A percentile compares a stretch with the other conserved stretches of the same genome.
Evolutionary conservation across 495 filamentous ascomycete species (phyloP).

Genomic region (Evernia prunastri): DNA sequence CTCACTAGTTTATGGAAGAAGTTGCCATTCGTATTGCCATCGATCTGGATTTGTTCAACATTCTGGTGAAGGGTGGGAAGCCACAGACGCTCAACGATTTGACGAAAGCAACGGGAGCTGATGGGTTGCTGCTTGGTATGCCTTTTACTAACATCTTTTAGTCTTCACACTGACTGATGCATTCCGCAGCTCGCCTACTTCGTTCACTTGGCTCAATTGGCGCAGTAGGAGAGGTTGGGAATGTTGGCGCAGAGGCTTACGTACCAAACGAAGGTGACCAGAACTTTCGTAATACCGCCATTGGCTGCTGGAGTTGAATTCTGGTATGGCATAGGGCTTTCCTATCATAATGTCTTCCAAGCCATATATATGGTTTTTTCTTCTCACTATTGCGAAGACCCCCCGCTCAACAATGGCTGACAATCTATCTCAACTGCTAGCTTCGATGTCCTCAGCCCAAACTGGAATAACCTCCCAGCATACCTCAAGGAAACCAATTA

Average conservation of each 20-base stretch:
- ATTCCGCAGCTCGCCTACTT: background rate
- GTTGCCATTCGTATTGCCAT: conserved; percentile 26
- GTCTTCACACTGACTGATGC: background rate
- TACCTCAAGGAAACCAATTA: conserved; percentile 40
- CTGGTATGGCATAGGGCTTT: background rate
- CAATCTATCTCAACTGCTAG: conserved; percentile 21
- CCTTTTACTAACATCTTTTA: background rate
- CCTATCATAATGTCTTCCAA: background rate
- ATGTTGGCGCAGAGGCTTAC: conserved; percentile 1
- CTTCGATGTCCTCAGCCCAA: conserved; percentile 32
- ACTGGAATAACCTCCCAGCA: conserved; percentile 20
- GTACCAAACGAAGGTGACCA: conserved; percentile 8
- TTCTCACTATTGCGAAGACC: background rate
- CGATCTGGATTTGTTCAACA: conserved; percentile 34
- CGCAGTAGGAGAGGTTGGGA: conserved; percentile 1
- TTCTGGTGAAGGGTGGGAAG: conserved; percentile 31
- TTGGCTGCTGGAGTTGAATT: conserved; percentile 6
- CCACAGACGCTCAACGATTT: conserved; percentile 32
- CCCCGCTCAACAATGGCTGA: background rate
- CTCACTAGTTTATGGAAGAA: conserved; percentile 2
- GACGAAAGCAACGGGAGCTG: conserved; percentile 32
- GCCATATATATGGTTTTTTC: background rate
- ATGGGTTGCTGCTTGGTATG: conserved; percentile 31
- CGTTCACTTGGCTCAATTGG: conserved; percentile 6
- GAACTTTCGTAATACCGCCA: background rate